A percentile compares a stretch with the other conserved stretches of the same genome.
Evolutionary conservation across 1,139 yeast species (phyloP).

Genomic region (Sugiyamaella neomexicana): DNA sequence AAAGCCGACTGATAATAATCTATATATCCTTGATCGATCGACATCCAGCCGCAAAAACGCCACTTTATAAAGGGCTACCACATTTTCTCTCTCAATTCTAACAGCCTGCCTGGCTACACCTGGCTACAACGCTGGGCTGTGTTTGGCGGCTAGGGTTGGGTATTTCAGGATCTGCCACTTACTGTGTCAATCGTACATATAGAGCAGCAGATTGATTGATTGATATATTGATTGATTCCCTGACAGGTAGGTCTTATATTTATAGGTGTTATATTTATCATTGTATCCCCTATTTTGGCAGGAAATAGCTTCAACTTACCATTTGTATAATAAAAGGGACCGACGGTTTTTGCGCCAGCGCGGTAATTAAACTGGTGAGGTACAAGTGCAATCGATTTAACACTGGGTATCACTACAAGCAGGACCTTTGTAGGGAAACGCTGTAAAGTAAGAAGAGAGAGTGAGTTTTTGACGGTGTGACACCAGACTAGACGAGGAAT

Average conservation of each 20-base stretch:
- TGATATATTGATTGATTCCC: constrained; percentile 7
- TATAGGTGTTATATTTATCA: neutral
- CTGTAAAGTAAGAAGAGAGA: neutral
- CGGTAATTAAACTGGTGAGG: neutral
- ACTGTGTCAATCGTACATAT: neutral
- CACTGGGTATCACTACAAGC: neutral
- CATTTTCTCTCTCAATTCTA: too few species aligned
- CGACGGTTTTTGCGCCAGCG: neutral
- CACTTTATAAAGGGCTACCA: neutral
- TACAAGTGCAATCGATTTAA: neutral
- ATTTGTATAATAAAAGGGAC: constrained; percentile 4
- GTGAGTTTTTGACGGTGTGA: neutral
- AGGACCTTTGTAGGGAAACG: neutral
- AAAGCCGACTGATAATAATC: too few species aligned
- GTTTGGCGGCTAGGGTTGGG: neutral
- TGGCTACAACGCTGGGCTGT: too few species aligned
- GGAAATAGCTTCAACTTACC: neutral
- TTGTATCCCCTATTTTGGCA: constrained; percentile 11
- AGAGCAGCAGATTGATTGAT: too few species aligned
- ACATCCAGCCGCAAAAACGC: neutral
- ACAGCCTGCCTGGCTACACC: too few species aligned
- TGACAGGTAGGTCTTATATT: constrained; percentile 9
- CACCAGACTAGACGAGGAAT: too few species aligned
- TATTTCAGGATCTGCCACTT: neutral
- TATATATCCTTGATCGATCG: neutral